Evolutionary conservation across 2,329 filamentous ascomycete genomes (phyloP).

Genomic region (Pestalotiopsis fici): DNA sequence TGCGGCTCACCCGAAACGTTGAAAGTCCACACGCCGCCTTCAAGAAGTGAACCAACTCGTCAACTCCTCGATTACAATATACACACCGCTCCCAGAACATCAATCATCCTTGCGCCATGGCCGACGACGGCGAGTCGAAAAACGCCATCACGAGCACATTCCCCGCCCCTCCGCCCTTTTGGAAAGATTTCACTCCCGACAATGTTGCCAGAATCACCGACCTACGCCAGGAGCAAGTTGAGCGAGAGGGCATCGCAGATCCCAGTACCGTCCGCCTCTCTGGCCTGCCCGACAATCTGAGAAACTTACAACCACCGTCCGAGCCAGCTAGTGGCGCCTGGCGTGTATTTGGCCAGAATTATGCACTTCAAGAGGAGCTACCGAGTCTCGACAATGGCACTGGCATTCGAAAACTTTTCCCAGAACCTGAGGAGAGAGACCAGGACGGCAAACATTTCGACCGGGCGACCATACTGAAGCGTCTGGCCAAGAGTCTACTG

Average conservation of each 20-base stretch:
- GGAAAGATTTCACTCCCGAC: conserved; percentile 79
- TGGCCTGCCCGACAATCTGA: conserved; percentile 69
- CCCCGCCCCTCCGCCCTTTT: conserved; percentile 87
- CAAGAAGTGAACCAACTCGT: too few species aligned
- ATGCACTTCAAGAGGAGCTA: conserved; percentile 64
- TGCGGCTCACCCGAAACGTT: too few species aligned
- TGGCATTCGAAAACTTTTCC: conserved; percentile 66
- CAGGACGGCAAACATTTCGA: conserved; percentile 59
- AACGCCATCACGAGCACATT: conserved; percentile 65
- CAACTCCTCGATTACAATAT: not conserved
- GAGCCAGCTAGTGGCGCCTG: conserved; percentile 73
- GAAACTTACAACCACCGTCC: conserved; percentile 77
- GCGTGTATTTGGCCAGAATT: conserved; percentile 70
- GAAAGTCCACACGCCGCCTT: too few species aligned
- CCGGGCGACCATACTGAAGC: conserved; percentile 69
- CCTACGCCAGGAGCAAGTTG: conserved; percentile 39
- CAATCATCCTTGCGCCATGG: conserved; percentile 19
- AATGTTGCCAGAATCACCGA: conserved; percentile 62
- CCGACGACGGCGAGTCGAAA: conserved; percentile 23
- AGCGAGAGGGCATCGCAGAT: conserved; percentile 22
- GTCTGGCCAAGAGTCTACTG: conserved; percentile 80
- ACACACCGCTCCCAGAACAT: not conserved
- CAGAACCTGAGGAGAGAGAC: conserved; percentile 45
- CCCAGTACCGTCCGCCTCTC: conserved; percentile 33
- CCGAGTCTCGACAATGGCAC: conserved; percentile 62